Conservation (phyloP, 345 rosid species). For the Brassica juncea region DNA sequence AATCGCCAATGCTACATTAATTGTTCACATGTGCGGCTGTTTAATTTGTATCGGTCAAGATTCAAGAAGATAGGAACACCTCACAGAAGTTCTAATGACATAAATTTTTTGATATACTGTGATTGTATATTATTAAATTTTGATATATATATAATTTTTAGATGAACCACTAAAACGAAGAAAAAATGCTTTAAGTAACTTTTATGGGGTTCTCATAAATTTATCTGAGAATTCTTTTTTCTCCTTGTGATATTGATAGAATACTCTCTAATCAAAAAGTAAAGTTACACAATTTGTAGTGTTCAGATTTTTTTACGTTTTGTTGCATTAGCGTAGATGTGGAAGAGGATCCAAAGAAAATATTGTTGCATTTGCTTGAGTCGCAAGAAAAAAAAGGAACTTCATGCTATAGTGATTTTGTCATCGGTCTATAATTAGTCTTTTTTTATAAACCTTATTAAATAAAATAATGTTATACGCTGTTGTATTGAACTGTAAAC, state of each 20-base stretch:
- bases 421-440: neutral
- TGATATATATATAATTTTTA: no score
- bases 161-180: no score
- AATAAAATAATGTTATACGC: neutral
- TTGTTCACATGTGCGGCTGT: neutral
- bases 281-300: neutral
- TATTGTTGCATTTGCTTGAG: neutral
- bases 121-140: no score
- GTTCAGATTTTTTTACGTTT: neutral
- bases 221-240: no score
- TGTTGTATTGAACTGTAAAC: neutral
- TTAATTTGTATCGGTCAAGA: neutral
- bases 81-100: neutral
- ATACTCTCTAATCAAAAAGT: no score
- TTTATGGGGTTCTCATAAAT: no score
- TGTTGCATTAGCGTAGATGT: neutral
- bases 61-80: neutral
- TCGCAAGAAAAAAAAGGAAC: neutral
- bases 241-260: no score
- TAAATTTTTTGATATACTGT: neutral
- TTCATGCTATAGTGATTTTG: neutral
- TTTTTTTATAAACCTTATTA: neutral
- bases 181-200: no score
- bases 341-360: neutral
- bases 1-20: neutral